These are phyloP conservation scores for Epichloe elymi DNA, from an alignment of 2,329 filamentous ascomycete genomes.

Conservation along the genomic window DNA sequence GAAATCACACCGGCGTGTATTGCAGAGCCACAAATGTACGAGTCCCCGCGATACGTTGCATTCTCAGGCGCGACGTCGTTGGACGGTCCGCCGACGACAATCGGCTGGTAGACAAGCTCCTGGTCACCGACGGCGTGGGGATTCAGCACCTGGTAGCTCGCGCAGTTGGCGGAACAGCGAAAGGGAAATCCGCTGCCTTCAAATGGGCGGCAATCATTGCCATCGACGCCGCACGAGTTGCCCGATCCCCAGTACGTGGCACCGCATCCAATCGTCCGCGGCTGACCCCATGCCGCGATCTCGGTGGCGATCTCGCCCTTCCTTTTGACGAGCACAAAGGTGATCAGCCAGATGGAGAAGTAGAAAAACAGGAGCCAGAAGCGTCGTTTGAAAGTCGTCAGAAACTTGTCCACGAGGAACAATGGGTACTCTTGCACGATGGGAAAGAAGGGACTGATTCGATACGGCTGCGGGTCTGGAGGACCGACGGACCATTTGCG, in stretches of 20 bases:
- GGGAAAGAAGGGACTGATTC: conserved; percentile 50
- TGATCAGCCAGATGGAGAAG: conserved; percentile 53
- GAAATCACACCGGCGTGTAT: conserved; percentile 72
- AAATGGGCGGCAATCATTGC: conserved; percentile 64
- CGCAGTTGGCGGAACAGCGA: conserved; percentile 61
- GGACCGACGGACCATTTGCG: conserved; percentile 44
- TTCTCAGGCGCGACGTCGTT: conserved; percentile 23
- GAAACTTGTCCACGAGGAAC: conserved; percentile 44
- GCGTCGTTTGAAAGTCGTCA: conserved; percentile 47
- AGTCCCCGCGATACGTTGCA: conserved; percentile 73
- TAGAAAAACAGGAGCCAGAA: conserved; percentile 45
- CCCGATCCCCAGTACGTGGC: conserved; percentile 57
- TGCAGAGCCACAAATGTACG: conserved; percentile 73
- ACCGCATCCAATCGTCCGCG: conserved; percentile 52
- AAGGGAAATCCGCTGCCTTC: conserved; percentile 57
- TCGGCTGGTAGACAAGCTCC: conserved; percentile 47
- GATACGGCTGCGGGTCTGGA: conserved; percentile 30
- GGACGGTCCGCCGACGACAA: conserved; percentile 56
- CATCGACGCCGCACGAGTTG: conserved; percentile 63
- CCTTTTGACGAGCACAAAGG: conserved; percentile 56
- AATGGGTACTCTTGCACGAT: conserved; percentile 54
- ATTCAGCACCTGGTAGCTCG: conserved; percentile 50
- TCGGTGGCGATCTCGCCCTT: conserved; percentile 45
- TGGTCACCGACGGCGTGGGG: conserved; percentile 62
- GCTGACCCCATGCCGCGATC: conserved; percentile 54